Base-by-base conservation (phyloP, 306 rosid species). In the Urtica urens region DNA sequence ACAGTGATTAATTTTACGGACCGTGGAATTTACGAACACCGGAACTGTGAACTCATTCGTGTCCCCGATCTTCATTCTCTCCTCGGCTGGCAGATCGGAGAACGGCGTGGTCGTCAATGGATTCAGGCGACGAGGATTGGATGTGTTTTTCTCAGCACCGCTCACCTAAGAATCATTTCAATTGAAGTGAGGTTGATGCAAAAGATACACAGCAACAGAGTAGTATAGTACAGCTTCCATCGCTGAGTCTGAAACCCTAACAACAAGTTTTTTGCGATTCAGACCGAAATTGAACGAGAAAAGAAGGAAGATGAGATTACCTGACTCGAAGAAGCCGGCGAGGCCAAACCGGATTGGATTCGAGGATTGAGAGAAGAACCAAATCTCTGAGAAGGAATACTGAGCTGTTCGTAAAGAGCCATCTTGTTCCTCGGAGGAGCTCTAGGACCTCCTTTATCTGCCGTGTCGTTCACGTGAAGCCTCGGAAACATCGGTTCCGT, bases 381-480 rank as follows among this genome's bases (percentile, higher is more conserved):
- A 63, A 74, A 77, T 60, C 81, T 72, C 60, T 73, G 95, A 60
- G 93, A 82, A 3, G 99, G 94, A 52, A 92, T 65, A 66, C 94
- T 85, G 25, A 92, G 79, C 60, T 75, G 95, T 44, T 92, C 99
- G 61, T 92, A 92, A 7, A 92, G 81, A 12, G 99, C 99, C 99
- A 92, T 92, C 92, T 92, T 92, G 64, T 92, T 92, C 87, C 99
- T 77, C 19, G 99, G 99, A 23, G 99, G 96, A 16, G 99, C 96
- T 72, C 94, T 82, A 25, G 96, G 99, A 52, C 99, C 93, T 73
- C 99, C 99, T 70, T 80, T 85, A 51, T 86, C 99, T 5, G 76
- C 62, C 6, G 76, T 59, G 60, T 92, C 94, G 63, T 83, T 80
- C 7, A 92, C 87, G 68, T 92, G 88, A 3, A 92, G 83, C 51